These are phyloP conservation scores for Elongisporangium undulatum DNA, from an alignment of 352 stramenopile species.

Conservation along the genomic window DNA sequence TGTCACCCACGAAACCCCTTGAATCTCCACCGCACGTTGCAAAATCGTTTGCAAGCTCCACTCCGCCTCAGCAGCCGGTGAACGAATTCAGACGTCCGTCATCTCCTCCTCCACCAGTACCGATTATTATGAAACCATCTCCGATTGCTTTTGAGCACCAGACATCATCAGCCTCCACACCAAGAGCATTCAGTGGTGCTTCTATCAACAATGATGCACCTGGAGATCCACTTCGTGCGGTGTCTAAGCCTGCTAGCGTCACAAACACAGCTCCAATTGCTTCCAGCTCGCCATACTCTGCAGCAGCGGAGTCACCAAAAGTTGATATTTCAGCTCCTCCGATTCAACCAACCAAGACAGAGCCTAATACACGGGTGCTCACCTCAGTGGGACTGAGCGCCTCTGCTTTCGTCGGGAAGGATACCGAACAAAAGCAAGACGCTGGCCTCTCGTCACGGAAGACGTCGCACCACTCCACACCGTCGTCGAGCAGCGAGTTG, in stretches of 20 bases:
- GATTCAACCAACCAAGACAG: neutral
- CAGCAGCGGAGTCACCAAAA: neutral
- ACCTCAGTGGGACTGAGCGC: neutral
- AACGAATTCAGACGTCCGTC: constrained; percentile 15
- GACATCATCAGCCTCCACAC: neutral
- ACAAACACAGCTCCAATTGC: neutral
- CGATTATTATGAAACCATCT: neutral
- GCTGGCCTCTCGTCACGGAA: neutral
- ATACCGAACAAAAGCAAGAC: neutral
- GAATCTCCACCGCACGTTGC: neutral
- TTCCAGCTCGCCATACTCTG: neutral
- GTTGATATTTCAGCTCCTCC: neutral
- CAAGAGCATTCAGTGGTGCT: neutral
- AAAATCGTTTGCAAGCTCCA: constrained; percentile 2
- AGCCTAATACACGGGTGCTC: neutral
- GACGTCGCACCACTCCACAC: neutral
- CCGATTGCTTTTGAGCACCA: neutral
- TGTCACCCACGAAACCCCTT: neutral
- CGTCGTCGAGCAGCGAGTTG: constrained; percentile 8
- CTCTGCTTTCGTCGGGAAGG: neutral
- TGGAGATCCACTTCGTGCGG: no score
- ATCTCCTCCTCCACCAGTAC: constrained; percentile 14
- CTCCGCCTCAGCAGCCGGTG: neutral
- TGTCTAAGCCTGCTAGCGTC: neutral
- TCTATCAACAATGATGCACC: neutral